These are phyloP conservation scores for Cutaneotrichosporon dermatis DNA, from an alignment of 1,284 basidiomycete species.

Conservation along the genomic window DNA sequence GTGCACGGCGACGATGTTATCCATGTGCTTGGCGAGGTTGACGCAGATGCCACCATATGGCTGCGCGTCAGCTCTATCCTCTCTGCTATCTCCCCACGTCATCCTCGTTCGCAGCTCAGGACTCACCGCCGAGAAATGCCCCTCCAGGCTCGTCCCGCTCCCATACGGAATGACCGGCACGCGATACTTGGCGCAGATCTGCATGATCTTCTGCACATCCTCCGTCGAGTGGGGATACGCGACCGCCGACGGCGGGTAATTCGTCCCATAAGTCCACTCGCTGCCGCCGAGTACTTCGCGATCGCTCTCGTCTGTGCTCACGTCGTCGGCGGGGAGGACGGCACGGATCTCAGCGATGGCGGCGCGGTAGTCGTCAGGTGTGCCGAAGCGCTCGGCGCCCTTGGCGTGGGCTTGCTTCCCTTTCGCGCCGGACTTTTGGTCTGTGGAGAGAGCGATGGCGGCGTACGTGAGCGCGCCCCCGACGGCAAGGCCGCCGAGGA, in stretches of 20 bases:
- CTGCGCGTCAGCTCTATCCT: constrained; percentile 1
- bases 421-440: too few relatives aligned
- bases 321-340: constrained; percentile 8
- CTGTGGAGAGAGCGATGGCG: not conserved
- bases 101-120: too few relatives aligned
- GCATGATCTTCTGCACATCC: constrained; percentile 35
- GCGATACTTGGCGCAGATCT: constrained; percentile 28
- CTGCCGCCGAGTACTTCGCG: constrained; percentile 8
- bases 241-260: constrained; percentile 21
- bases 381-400: constrained; percentile 7
- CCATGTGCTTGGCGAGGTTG: constrained; percentile 72
- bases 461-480: not conserved
- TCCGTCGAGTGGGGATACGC: constrained; percentile 32
- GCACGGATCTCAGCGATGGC: constrained; percentile 11
- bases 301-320: constrained; percentile 12
- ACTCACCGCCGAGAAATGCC: constrained; percentile 28
- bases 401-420: not conserved
- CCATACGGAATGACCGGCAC: constrained; percentile 39
- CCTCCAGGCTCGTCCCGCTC: constrained; percentile 39
- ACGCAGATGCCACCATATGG: constrained; percentile 69
- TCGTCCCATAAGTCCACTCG: constrained; percentile 8
- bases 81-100: not conserved
- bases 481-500: not conserved
- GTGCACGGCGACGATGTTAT: constrained; percentile 60
- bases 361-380: constrained; percentile 10